Evolutionary conservation across 805 yeast species (phyloP).

Genomic region (Lipomyces japonicus): DNA sequence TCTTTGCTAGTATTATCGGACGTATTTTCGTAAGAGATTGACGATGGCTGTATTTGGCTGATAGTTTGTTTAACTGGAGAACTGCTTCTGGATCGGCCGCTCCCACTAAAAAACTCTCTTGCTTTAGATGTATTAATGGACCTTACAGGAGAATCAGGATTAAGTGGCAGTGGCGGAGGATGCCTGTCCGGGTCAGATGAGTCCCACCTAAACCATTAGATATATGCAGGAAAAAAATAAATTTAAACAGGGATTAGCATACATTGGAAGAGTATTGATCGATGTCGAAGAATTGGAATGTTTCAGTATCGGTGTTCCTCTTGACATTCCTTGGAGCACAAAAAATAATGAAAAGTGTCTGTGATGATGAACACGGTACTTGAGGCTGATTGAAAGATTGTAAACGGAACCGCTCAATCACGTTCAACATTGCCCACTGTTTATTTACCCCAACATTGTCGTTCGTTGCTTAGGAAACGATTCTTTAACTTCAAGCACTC

Average conservation of each 20-base stretch:
- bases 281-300: conserved; percentile 33
- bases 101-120: background rate
- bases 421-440: too few species aligned
- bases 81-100: background rate
- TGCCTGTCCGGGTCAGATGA: conserved; percentile 42
- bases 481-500: too few species aligned
- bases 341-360: background rate
- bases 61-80: conserved; percentile 4
- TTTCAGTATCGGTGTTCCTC: conserved; percentile 14
- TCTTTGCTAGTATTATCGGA: conserved; percentile 8
- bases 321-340: conserved; percentile 1
- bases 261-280: conserved; percentile 23
- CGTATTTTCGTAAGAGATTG: background rate
- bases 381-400: too few species aligned
- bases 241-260: conserved; percentile 1
- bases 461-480: too few species aligned
- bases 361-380: background rate
- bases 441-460: too few species aligned
- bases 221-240: background rate
- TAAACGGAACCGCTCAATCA: too few species aligned
- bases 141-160: conserved; percentile 40
- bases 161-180: conserved; percentile 44
- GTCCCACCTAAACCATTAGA: conserved; percentile 39
- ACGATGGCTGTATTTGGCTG: background rate
- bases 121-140: conserved; percentile 10